Conservation (phyloP, 2,329 filamentous ascomycete species). For the Colletotrichum trifolii region DNA sequence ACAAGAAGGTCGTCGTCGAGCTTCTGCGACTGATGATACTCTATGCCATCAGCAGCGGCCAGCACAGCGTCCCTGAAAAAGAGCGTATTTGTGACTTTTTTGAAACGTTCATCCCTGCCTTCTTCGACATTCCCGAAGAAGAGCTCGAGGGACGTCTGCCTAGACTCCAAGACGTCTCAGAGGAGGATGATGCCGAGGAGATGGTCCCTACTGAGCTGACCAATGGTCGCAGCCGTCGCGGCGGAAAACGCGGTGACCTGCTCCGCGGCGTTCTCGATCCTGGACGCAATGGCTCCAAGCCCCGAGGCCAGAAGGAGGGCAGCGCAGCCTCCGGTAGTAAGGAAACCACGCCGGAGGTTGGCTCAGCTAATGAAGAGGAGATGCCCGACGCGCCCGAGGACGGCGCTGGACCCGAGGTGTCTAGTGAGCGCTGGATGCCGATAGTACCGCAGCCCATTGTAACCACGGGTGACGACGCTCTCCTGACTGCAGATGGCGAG, state of each 20-base stretch:
- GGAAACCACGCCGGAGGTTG: constrained; percentile 87
- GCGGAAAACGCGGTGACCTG: constrained; percentile 82
- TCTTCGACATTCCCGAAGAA: constrained; percentile 81
- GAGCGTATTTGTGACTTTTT: constrained; percentile 80
- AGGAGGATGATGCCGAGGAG: constrained; percentile 83
- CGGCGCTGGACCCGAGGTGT: constrained; percentile 68
- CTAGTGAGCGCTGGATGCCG: constrained; percentile 74
- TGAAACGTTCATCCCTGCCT: constrained; percentile 78
- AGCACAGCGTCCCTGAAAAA: constrained; percentile 78
- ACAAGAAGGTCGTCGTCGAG: constrained; percentile 74
- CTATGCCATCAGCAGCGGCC: constrained; percentile 74
- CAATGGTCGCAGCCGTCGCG: constrained; percentile 75
- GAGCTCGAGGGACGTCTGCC: constrained; percentile 73
- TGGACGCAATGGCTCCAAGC: constrained; percentile 75
- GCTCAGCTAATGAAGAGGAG: constrained; percentile 82
- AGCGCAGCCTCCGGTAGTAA: constrained; percentile 84
- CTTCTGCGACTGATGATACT: constrained; percentile 71
- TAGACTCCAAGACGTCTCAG: constrained; percentile 76
- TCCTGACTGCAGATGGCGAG: constrained; percentile 68
- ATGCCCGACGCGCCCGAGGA: constrained; percentile 72
- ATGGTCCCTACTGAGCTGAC: constrained; percentile 76
- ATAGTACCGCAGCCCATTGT: constrained; percentile 67
- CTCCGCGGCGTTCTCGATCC: constrained; percentile 88
- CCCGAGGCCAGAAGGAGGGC: constrained; percentile 80
- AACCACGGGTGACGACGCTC: constrained; percentile 63